These are phyloP conservation scores for Hypsizygus marmoreus DNA, from an alignment of 768 basidiomycete genomes.

Conservation along the genomic window DNA sequence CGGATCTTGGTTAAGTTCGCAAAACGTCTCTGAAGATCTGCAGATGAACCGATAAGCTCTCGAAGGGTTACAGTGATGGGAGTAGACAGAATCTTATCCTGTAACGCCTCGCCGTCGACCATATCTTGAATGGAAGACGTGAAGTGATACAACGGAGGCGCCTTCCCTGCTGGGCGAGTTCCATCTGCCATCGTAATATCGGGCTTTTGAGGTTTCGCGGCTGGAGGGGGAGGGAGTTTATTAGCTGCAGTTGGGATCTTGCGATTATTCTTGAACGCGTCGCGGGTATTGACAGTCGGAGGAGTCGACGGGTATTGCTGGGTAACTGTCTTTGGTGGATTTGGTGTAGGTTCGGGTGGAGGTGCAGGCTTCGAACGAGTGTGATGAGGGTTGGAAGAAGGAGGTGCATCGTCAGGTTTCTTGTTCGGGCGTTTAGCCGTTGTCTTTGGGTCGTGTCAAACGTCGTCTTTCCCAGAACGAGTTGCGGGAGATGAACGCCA, in stretches of 20 bases:
- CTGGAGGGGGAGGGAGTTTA: no score
- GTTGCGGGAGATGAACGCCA: background rate
- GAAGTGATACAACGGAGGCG: slow-evolving; percentile 2
- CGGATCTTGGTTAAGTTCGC: slow-evolving; percentile 3
- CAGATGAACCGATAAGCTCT: slow-evolving; percentile 1
- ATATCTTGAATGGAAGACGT: slow-evolving; percentile 7
- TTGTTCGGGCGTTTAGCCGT: background rate
- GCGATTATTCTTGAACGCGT: no score
- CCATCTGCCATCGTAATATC: no score
- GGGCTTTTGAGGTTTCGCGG: no score
- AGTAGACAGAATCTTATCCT: slow-evolving; percentile 2
- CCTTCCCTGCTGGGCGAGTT: background rate
- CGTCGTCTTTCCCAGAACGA: background rate
- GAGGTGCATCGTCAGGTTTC: no score
- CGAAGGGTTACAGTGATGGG: slow-evolving; percentile 3
- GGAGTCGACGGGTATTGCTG: no score
- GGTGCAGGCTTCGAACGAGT: no score
- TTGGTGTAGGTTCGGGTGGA: no score
- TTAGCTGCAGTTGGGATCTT: no score
- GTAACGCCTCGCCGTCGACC: background rate
- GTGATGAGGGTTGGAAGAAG: no score
- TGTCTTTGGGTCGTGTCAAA: background rate
- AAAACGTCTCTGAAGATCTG: slow-evolving; percentile 7
- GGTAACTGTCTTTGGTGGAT: no score
- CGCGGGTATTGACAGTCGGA: no score